Evolutionary conservation across 345 rosid genomes (phyloP), one percentile per base, ranked within the genome.

Genomic region (Anacardium occidentale): DNA sequence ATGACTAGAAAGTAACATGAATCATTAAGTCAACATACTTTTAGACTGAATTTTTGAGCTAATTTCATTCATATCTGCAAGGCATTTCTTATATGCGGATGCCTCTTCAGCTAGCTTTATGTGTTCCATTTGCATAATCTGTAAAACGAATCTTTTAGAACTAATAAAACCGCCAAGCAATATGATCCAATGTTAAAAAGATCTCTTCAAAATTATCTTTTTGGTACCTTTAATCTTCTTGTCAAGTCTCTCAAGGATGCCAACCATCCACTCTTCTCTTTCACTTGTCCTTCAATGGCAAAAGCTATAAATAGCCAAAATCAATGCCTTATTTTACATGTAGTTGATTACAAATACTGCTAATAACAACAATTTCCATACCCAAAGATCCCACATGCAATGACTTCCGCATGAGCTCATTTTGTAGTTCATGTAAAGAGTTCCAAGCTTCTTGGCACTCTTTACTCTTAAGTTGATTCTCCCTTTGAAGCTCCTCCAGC

Each of bases 331-430:
- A 72, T 54, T 34, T 66, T 64, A 61, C 37, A 58, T 8, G 42
- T 4, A 69, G 34, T 24, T 44, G 17, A 42, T 57, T 37, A 14
- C n/a, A 61, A 56, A 65, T 1, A 3, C 62, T 55, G 52, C 18
- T 37, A 14, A 60, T 47, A 74, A 50, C 17, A 70, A 68, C 4
- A 64, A 64, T 32, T 51, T 34, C 62, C 91, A 50, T 91, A 95
- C 99, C 98, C 77, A 95, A 79, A 56, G 99, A 95, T 54, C 99
- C 99, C 67, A 95, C 97, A 70, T 92, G 99, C 97, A 95, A 92
- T 3, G 99, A 95, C 86, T 95, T 95, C 84, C 97, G 94, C 97
- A 95, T 89, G 54, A 95, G 90, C 82, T 92, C 99, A 72, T 86
- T 86, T 70, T 90, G 94, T 48, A 95, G 88, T 37, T 89, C 94